A percentile compares a stretch with the other conserved stretches of the same genome.
Conservation (phyloP, 805 yeast genomes). For the Barnettozyma populi region DNA sequence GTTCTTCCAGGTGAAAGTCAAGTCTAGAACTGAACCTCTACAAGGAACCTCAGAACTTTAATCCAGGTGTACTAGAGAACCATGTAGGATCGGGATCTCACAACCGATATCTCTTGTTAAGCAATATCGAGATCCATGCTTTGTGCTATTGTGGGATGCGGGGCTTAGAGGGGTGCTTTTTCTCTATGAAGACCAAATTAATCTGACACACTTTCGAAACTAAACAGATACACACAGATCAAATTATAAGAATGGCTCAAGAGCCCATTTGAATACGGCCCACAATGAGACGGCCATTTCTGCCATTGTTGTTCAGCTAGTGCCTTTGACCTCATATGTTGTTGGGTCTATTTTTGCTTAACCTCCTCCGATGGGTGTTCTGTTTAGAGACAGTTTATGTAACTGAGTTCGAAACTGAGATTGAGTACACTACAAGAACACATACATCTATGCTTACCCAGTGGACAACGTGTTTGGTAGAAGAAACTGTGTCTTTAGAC, state of each 20-base stretch:
- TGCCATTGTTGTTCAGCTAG: background rate
- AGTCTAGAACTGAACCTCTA: background rate
- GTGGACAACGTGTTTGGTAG: conserved; percentile 9
- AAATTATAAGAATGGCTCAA: background rate
- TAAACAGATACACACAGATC: background rate
- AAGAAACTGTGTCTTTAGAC: background rate
- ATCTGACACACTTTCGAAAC: background rate
- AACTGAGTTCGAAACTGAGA: conserved; percentile 5
- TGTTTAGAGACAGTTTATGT: conserved; percentile 2
- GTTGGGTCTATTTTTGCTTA: background rate
- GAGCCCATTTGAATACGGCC: no score
- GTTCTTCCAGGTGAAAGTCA: background rate
- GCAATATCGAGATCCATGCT: no score
- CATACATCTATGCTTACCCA: conserved; percentile 3
- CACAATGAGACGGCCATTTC: background rate
- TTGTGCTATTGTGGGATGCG: no score
- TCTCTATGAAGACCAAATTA: background rate
- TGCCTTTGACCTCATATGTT: background rate
- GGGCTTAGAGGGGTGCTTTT: no score
- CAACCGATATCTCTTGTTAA: no score
- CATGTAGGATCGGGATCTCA: background rate
- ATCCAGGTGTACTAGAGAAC: no score
- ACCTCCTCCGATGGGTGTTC: background rate
- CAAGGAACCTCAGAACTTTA: no score
- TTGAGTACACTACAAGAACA: background rate